These are phyloP conservation scores for Xylaria venustula DNA, from an alignment of 495 filamentous ascomycete species.

Conservation along the genomic window DNA sequence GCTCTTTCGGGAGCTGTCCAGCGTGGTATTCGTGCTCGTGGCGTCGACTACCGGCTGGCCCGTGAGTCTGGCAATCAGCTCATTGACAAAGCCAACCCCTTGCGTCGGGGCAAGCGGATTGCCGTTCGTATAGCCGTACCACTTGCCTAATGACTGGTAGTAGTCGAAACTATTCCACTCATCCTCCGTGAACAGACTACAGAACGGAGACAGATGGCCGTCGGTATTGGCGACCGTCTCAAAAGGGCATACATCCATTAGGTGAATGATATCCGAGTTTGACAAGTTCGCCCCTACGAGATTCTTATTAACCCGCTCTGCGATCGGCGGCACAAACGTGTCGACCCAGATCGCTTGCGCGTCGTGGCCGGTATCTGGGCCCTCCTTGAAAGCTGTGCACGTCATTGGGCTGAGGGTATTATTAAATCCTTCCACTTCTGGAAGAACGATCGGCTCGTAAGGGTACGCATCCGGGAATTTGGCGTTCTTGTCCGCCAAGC, in stretches of 20 bases:
- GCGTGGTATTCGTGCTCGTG: slow-evolving; percentile 70
- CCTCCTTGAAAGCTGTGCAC: slow-evolving; percentile 62
- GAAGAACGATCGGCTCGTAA: slow-evolving; percentile 60
- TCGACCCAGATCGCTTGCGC: slow-evolving; percentile 54
- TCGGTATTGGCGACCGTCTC: slow-evolving; percentile 60
- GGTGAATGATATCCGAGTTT: slow-evolving; percentile 53
- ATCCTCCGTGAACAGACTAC: slow-evolving; percentile 61
- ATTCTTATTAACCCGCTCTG: slow-evolving; percentile 57
- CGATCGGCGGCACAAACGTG: slow-evolving; percentile 61
- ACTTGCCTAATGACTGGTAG: slow-evolving; percentile 71
- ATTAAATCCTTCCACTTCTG: slow-evolving; percentile 62
- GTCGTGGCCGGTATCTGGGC: slow-evolving; percentile 43
- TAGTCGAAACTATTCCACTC: slow-evolving; percentile 81
- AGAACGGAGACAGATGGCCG: slow-evolving; percentile 60
- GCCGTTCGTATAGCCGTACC: slow-evolving; percentile 74
- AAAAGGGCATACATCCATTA: slow-evolving; percentile 89
- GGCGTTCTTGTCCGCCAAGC: slow-evolving; percentile 40
- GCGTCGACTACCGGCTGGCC: slow-evolving; percentile 60
- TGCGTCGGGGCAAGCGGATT: slow-evolving; percentile 76
- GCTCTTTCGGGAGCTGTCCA: slow-evolving; percentile 57
- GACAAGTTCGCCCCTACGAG: slow-evolving; percentile 62
- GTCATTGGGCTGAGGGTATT: slow-evolving; percentile 74
- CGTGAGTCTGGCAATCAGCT: slow-evolving; percentile 78
- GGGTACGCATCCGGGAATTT: slow-evolving; percentile 40
- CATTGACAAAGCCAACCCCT: slow-evolving; percentile 81